A percentile compares a stretch with the other conserved stretches of the same genome.
These are phyloP conservation scores for Talaromyces atroroseus DNA, from an alignment of 2,329 filamentous ascomycete species.

Conservation along the genomic window DNA sequence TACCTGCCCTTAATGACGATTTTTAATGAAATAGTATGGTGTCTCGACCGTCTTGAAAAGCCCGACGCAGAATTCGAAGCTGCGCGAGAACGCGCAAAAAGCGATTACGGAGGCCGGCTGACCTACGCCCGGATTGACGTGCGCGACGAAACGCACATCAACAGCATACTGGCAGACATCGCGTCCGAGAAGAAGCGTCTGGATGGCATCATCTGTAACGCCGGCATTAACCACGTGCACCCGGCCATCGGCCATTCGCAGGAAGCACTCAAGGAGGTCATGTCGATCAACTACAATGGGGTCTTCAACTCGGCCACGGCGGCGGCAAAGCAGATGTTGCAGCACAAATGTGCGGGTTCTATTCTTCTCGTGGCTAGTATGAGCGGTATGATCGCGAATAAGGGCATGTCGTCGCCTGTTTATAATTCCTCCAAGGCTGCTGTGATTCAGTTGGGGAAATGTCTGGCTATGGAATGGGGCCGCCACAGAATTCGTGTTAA, in stretches of 20 bases:
- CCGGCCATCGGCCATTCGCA: conserved; percentile 38
- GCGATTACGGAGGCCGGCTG: conserved; percentile 35
- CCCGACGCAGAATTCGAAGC: conserved; percentile 40
- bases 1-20: not conserved
- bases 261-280: conserved; percentile 38
- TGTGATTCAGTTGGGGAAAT: conserved; percentile 48
- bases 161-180: conserved; percentile 31
- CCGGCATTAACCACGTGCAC: conserved; percentile 39
- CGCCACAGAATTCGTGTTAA: conserved; percentile 50
- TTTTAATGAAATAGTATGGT: conserved; percentile 35
- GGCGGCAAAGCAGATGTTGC: conserved; percentile 45
- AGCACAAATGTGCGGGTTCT: conserved; percentile 44
- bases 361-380: conserved; percentile 49
- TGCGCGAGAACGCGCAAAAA: conserved; percentile 32
- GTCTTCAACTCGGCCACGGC: conserved; percentile 46
- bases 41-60: conserved; percentile 42
- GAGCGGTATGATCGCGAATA: conserved; percentile 47
- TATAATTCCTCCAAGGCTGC: conserved; percentile 54
- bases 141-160: conserved; percentile 32
- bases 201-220: conserved; percentile 40
- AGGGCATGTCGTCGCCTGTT: conserved; percentile 37
- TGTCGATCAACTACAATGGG: conserved; percentile 47
- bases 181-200: conserved; percentile 31
- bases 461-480: conserved; percentile 51
- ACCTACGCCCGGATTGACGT: conserved; percentile 47